Base-by-base conservation (phyloP, 202 grass and related monocot species). In the Zizania palustris region DNA sequence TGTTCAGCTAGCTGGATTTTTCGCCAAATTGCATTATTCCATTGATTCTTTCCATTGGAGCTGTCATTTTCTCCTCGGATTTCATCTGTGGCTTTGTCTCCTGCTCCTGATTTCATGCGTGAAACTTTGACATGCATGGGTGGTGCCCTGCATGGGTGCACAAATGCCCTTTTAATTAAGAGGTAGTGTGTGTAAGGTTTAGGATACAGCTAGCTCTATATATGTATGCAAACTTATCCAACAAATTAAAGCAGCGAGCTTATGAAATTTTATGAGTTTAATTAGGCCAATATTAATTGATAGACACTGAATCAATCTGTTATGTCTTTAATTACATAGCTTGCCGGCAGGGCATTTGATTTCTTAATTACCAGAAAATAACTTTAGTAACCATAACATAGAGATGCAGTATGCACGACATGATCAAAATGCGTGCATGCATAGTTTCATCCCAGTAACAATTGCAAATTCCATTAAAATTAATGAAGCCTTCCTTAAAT, bases 81-180 rank as follows among this genome's bases (percentile, higher is more conserved):
- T 83, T 75, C 63, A 51, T 78, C 83, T 58, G 20, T 69, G 67
- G 22, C 11, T 16, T 74, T 33, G 12, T 80, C 2, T 22, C 28
- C 35, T 7, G 67, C 55, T 69, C 56, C 57, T 69, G 18, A 85
- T 84, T 88, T 84, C 49, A 84, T 84, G 80, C 80, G 40, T 49
- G 5, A 69, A 69, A 57, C 54, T 54, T 20, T 28, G 45, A 44
- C 11, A 11, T 51, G 19, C 18, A 18, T 50, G 6, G 57, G n/a
- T 35, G 7, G n/a, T n/a, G n/a, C n/a, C n/a, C n/a, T 51, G 19
- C 18, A 18, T 50, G 6, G 57, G n/a, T 35, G 7, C 14, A 49
- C 4, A 48, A 35, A 10, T 49, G 21, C 48, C 3, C 0, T 60
- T 2, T 71, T 7, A 45, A 11, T 61, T 60, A 18, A 42, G 19